phyloP scores from a whole-genome alignment of 345 rosid genomes.

The Syzygium aromaticum region DNA sequence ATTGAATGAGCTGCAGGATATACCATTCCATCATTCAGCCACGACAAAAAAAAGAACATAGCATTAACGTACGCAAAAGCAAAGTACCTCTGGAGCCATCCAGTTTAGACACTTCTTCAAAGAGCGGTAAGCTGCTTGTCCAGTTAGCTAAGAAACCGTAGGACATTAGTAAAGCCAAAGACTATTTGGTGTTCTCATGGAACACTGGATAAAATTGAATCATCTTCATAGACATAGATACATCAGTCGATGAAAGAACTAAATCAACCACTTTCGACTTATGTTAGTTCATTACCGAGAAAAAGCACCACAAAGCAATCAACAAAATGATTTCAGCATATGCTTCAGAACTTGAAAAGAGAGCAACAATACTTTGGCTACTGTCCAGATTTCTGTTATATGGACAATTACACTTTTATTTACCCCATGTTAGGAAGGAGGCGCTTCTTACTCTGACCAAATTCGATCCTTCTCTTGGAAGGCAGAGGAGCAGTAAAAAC shows the following conservation, averaged over 20 bases:
- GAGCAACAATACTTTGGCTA: not conserved
- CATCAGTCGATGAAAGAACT: not conserved
- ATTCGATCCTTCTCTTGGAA: not conserved
- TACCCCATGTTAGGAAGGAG: not conserved
- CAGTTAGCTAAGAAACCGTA: not conserved
- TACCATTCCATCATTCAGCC: constrained; percentile 88
- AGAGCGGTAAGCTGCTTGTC: not conserved
- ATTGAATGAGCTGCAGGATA: constrained; percentile 16
- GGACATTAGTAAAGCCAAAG: not conserved
- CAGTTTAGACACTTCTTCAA: not conserved
- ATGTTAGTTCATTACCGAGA: not conserved
- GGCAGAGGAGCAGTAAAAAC: not conserved
- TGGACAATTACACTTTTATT: not conserved
- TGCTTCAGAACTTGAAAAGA: not conserved
- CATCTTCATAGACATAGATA: not conserved
- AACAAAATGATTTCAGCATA: not conserved
- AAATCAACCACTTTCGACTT: not conserved
- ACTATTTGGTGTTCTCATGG: not conserved
- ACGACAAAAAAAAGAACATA: constrained; percentile 12
- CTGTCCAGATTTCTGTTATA: too few relatives aligned
- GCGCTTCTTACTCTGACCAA: not conserved
- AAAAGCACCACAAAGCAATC: not conserved
- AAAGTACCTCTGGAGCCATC: not conserved
- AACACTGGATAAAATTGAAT: not conserved
- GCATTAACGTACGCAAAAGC: not conserved